Base-by-base conservation (phyloP, 2,329 filamentous ascomycete genomes). In the Claviceps digitariae region DNA sequence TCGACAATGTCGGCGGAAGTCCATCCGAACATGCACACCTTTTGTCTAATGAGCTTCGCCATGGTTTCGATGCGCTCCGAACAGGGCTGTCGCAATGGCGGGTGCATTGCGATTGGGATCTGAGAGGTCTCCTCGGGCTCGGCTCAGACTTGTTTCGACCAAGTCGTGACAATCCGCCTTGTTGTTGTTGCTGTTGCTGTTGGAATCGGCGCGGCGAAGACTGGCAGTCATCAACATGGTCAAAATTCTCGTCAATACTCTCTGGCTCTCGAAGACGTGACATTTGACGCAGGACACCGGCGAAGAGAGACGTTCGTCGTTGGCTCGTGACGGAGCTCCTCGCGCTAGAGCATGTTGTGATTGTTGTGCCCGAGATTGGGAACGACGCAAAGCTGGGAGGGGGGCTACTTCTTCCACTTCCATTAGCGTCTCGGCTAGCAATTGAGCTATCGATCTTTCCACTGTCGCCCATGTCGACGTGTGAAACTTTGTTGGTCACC, bases 1-100 rank as follows among this genome's bases (percentile, higher is more conserved):
- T 67, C 23, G 56, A 57, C 48, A 57, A 59, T 31, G 64, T 62
- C 41, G 63, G 62, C 49, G 62, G 57, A n/a, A 56, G 57, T 51
- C 55, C 58, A n/a, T 61, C 58, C 27, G 57, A 53, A 15, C 57
- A 51, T 27, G 56, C 51, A 23, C 54, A 52, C 41, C 49, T 54
- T 21, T 52, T 58, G 43, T 66, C 61, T 21, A 59, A 62, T 46
- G 61, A 63, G 41, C 58, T 57, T 36, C 55, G 64, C 51, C 57
- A 52, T 17, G 59, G 55, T 47, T 60, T 62, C 23, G 57, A 55
- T 15, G 58, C 51, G 48, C 61, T 55, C 12, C 51, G 55, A 31
- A 45, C 52, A 7, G 55, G 53, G 38, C 57, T 61, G 44, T 58
- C 57, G 43, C 54, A 60, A 45, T 58, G 50, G 12, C 57, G 58